A percentile compares a stretch with the other conserved stretches of the same genome.
phyloP scores from a whole-genome alignment of 2,329 filamentous ascomycete species.

The Aspergillus brunneoviolaceus region DNA sequence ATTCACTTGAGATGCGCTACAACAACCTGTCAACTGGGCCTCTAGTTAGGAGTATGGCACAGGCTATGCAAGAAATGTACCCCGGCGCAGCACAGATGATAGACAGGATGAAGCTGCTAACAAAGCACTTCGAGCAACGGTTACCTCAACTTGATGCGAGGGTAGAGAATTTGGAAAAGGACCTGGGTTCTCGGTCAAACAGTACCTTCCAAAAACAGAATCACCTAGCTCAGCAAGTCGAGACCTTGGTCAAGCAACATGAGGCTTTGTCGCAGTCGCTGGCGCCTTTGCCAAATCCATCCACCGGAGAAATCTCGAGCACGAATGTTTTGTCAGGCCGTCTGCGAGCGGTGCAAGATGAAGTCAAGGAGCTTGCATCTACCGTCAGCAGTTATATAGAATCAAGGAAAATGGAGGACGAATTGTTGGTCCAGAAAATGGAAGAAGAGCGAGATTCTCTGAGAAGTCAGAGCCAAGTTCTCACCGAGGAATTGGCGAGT shows the following conservation, averaged over 20 bases:
- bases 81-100: slow-evolving; percentile 29
- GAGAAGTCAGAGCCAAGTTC: not conserved
- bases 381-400: not conserved
- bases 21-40: slow-evolving; percentile 48
- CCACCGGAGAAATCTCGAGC: not conserved
- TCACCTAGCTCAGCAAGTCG: slow-evolving; percentile 1
- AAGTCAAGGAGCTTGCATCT: slow-evolving; percentile 4
- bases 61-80: slow-evolving; percentile 37
- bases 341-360: slow-evolving; percentile 7
- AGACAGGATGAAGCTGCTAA: slow-evolving; percentile 22
- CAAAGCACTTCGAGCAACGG: slow-evolving; percentile 13
- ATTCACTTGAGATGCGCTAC: slow-evolving; percentile 50
- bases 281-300: slow-evolving; percentile 2
- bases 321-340: slow-evolving; percentile 9
- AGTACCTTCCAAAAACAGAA: not conserved
- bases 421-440: slow-evolving; percentile 12
- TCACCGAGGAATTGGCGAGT: not conserved
- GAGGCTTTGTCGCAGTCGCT: slow-evolving; percentile 8
- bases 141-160: slow-evolving; percentile 1
- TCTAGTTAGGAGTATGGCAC: slow-evolving; percentile 36
- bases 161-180: slow-evolving; percentile 11
- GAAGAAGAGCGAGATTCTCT: slow-evolving; percentile 1
- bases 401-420: slow-evolving; percentile 3
- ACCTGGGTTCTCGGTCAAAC: not conserved
- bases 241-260: slow-evolving; percentile 9